These are phyloP conservation scores for Pseudogymnoascus sp. DNA, from an alignment of 2,329 filamentous ascomycete genomes.

Conservation along the genomic window DNA sequence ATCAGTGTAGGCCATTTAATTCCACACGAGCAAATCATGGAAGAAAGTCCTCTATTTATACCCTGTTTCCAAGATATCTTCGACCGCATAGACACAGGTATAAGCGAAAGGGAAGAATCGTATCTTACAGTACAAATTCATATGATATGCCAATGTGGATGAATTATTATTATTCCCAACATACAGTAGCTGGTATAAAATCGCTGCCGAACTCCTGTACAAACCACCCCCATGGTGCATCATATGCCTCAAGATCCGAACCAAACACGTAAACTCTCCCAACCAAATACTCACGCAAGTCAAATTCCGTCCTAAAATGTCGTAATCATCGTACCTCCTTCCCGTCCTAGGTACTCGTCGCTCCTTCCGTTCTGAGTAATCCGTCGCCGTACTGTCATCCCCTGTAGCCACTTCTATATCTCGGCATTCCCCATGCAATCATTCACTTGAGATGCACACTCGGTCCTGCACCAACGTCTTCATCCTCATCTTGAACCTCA, in stretches of 20 bases:
- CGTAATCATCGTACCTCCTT: neutral
- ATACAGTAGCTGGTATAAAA: neutral
- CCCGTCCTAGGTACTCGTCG: neutral
- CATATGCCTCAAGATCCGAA: neutral
- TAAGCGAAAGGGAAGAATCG: neutral
- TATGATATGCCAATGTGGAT: neutral
- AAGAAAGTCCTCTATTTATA: neutral
- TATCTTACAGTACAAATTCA: neutral
- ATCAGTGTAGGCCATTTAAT: neutral
- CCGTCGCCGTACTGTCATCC: neutral
- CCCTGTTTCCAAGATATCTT: neutral
- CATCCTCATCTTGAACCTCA: constrained; percentile 4
- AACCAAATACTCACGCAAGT: neutral
- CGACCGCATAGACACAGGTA: neutral
- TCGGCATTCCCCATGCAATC: neutral
- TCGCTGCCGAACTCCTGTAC: neutral
- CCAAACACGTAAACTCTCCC: neutral
- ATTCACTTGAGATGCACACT: neutral
- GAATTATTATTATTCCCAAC: neutral
- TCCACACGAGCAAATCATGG: too few relatives aligned
- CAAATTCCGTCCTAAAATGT: neutral
- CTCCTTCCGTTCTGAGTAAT: neutral
- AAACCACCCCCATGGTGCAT: neutral
- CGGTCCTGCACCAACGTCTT: neutral
- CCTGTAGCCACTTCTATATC: neutral